Evolutionary conservation across 2,329 filamentous ascomycete species (phyloP).

Genomic region (Mariannaea sp.): DNA sequence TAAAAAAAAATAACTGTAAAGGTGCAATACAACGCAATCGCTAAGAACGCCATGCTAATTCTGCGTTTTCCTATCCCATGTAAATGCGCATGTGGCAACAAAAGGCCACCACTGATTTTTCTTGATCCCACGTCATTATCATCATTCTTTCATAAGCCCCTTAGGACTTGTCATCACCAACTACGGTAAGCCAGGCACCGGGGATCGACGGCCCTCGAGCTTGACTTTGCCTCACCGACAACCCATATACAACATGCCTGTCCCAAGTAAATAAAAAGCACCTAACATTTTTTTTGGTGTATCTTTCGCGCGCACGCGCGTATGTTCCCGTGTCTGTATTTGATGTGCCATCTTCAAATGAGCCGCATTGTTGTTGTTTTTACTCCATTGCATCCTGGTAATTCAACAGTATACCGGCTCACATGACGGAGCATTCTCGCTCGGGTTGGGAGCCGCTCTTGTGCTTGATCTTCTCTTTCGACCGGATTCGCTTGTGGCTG

Average conservation of each 20-base stretch:
- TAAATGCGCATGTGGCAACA: conserved; percentile 15
- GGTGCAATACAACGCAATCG: background rate
- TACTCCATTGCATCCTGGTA: background rate
- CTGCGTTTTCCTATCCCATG: conserved; percentile 11
- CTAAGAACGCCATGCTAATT: conserved; percentile 17
- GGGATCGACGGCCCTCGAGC: background rate
- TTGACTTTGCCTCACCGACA: background rate
- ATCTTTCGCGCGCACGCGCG: background rate
- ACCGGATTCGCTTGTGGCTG: conserved; percentile 44
- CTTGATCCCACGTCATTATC: background rate
- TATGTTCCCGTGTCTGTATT: too few species aligned
- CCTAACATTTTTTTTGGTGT: conserved; percentile 2
- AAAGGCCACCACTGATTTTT: background rate
- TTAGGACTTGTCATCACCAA: background rate
- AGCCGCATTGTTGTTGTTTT: background rate
- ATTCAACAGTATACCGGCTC: conserved; percentile 5
- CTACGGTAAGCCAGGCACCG: background rate
- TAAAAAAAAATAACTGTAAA: background rate
- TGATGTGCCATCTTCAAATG: background rate
- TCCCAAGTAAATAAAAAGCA: conserved; percentile 10
- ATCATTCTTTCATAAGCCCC: background rate
- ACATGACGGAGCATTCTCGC: conserved; percentile 57
- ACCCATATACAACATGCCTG: conserved; percentile 25
- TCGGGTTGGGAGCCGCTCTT: conserved; percentile 48
- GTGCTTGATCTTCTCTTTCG: conserved; percentile 47